phyloP scores from a whole-genome alignment of 2,329 filamentous ascomycete genomes.

The Lachnellula cervina region DNA sequence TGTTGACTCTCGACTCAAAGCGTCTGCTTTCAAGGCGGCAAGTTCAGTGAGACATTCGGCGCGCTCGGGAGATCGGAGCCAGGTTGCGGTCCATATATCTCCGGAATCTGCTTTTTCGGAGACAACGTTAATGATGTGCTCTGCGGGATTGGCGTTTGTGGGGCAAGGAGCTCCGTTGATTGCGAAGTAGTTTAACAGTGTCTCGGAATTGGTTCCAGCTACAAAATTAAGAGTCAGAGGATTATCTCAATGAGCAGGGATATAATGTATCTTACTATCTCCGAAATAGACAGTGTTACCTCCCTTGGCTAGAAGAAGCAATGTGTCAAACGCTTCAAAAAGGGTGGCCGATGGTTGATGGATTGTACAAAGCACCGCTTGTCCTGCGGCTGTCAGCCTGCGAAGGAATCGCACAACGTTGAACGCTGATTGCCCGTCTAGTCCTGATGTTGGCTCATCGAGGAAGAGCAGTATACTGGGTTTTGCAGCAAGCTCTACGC shows the following conservation, averaged over 20 bases:
- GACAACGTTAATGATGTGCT: constrained; percentile 42
- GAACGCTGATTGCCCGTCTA: constrained; percentile 61
- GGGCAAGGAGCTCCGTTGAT: constrained; percentile 42
- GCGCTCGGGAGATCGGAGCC: constrained; percentile 56
- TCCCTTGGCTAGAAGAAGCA: constrained; percentile 59
- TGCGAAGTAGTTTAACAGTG: constrained; percentile 48
- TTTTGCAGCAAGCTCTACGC: constrained; percentile 52
- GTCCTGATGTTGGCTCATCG: constrained; percentile 56
- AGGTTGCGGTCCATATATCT: constrained; percentile 49
- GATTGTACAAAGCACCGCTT: constrained; percentile 51
- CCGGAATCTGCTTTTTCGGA: constrained; percentile 57
- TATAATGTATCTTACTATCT: constrained; percentile 55
- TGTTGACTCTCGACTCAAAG: too few species aligned
- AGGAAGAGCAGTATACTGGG: constrained; percentile 56
- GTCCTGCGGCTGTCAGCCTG: constrained; percentile 52
- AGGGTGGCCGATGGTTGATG: constrained; percentile 51
- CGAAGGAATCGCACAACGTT: constrained; percentile 58
- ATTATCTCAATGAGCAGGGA: constrained; percentile 42
- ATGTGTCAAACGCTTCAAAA: constrained; percentile 53
- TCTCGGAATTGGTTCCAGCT: too few species aligned
- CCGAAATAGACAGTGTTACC: constrained; percentile 68
- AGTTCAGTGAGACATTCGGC: constrained; percentile 52
- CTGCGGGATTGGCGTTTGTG: constrained; percentile 37
- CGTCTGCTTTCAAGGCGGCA: constrained; percentile 29
- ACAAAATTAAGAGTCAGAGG: too few species aligned